Evolutionary conservation across 2,329 filamentous ascomycete genomes (phyloP), one percentile per base, ranked within the genome.

Genomic region (Aureobasidium sp.): DNA sequence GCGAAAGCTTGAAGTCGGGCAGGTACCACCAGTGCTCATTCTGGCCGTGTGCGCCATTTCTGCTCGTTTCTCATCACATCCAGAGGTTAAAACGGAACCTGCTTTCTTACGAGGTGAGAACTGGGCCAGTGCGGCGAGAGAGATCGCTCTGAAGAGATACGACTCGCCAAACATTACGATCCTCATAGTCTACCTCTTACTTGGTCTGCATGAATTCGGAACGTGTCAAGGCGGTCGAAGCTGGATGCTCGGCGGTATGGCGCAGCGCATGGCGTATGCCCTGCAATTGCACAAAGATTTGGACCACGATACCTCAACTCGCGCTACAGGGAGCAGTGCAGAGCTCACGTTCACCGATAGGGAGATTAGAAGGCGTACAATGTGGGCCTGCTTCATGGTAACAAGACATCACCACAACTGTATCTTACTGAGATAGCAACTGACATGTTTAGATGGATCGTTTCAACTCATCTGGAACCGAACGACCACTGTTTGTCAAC

Each of bases 141-240:
- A 91, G 41, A 97, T 97, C 65, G 87, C 94, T 26, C 84, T 90
- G 46, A 89, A 87, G 70, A 85, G 92, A 68, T 97, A 96, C 69
- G 94, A 97, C 71, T 90, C 91, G 77, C 93, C 94, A 0, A 97
- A 96, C 72, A 94, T 97, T 66, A 97, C 93, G 2, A 96, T 97
- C 46, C 76, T 99, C 50, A 97, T 92, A 5, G 94, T 93, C 51
- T 87, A 96, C 64, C 75, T 97, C 9, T 84, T 97, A 20, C 82
- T 97, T 17, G 92, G 92, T 3, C 80, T 99, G 41, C 93, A 99
- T 72, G 93, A 97, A 70, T 97, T 97, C 69, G 94, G 94, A 61
- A 97, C 93, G 13, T 97, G 94, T 71, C 93, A 97, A 72, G 94
- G 94, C 63, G 93, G 92, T 15, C 84, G 93, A 67, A 97, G 92